Evolutionary conservation across 139 green algal genomes (phyloP).

Genomic region (Coelastrella sp.): DNA sequence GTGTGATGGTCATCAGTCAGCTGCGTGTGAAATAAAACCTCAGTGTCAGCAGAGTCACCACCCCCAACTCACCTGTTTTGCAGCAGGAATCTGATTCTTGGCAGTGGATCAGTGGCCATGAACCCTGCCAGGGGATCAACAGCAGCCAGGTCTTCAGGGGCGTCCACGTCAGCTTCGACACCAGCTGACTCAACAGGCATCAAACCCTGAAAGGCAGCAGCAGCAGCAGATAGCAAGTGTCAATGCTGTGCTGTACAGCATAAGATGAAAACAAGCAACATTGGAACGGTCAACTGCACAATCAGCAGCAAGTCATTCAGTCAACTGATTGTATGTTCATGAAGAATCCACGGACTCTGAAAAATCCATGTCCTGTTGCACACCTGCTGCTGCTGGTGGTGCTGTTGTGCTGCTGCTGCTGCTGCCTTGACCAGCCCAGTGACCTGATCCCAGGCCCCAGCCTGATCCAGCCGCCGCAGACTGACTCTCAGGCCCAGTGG

Average conservation of each 20-base stretch:
- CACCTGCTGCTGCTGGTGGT: background rate
- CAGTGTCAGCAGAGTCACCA: background rate
- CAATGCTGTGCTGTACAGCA: background rate
- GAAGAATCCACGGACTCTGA: background rate
- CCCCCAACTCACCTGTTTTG: background rate
- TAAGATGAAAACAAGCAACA: too few species aligned
- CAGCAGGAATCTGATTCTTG: slow-evolving; percentile 55
- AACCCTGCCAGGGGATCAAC: slow-evolving; percentile 72
- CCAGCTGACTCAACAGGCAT: background rate
- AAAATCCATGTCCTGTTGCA: background rate
- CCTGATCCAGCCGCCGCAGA: background rate
- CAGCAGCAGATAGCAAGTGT: background rate
- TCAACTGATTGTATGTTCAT: background rate
- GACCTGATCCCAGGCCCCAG: slow-evolving; percentile 8
- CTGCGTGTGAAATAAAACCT: background rate
- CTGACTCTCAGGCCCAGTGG: background rate
- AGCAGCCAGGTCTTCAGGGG: slow-evolving; percentile 68
- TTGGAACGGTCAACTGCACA: too few species aligned
- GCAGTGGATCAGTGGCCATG: slow-evolving; percentile 71
- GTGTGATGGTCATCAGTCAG: background rate
- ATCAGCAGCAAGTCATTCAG: too few species aligned
- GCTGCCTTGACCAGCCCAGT: slow-evolving; percentile 18
- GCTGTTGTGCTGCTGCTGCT: slow-evolving; percentile 26
- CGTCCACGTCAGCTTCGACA: background rate
- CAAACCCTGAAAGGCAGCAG: background rate